Base-by-base conservation (phyloP, 2,329 filamentous ascomycete species). In the Ramularia endophylla region DNA sequence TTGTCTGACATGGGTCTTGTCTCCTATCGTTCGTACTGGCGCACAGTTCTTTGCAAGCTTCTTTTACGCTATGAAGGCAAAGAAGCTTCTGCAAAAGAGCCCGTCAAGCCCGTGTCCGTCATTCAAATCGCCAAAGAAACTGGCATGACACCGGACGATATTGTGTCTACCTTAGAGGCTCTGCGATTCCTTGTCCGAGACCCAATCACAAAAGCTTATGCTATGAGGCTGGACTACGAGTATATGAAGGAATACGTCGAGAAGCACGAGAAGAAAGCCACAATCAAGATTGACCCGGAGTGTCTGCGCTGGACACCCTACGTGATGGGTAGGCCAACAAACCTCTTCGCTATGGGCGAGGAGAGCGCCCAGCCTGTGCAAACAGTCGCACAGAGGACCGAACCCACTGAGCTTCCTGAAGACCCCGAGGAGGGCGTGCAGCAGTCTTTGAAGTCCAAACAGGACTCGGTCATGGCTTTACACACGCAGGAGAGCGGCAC, bases 11-110 rank as follows among this genome's bases (percentile, higher is more conserved):
- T 98, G 87, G 92, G 92, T 3, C 68, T 98, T 28, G 90, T 97
- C 3, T 97, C 90, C 2, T 98, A 98, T 61, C 81, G 92, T 32
- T 95, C 94, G 56, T 98, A 98, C 64, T 98, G 92, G 92, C 83
- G 92, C 15, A 71, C 95, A 8, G 75, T 94, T 2, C 70, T 98
- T 40, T 95, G 89, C 59, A 83, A 85, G 48, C 87, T 95, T 53
- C 73, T 98, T 5, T 70, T 89, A 27, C 67, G 82, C 34, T 74
- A 78, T 48, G 78, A 75, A 45, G 64, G 65, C 2, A 47, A 47
- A 27, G 55, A 57, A 28, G n/a, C 32, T 8, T 38, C 40, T 25
- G 47, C 54, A 19, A 45, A 37, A 8, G 51, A 47, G n/a, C 48
- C 47, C 4, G 45, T 33, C 16, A 44, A 46, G 31, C 52, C 51